Base-by-base conservation (phyloP, 192 early-diverging fungal genomes). In the Phlyctochytrium bullatum region DNA sequence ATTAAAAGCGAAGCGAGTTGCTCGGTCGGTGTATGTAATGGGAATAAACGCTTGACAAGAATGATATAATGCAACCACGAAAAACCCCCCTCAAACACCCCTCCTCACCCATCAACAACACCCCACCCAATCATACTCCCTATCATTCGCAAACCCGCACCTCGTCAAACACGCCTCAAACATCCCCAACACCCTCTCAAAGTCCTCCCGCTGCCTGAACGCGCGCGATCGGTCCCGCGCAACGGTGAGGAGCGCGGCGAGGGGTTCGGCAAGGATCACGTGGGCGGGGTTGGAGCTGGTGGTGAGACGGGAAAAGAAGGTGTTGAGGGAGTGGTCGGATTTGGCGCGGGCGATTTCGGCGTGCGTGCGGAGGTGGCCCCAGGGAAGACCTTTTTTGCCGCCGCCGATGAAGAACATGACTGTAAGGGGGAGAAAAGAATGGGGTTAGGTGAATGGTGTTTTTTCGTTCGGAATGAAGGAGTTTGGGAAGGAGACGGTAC, bases 321-420 rank as follows among this genome's bases (percentile, higher is more conserved):
- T 61, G 10, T 30, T 59, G 50, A 36, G 56, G 52, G 56, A 72
- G 0, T 33, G 31, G 50, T 75, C 73, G 30, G 56, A 72, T 36
- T 75, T 75, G 24, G 59, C 36, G 20, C 20, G 34, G 1, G 65
- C 73, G 31, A 75, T 75, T 3, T 75, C 73, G 20, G 52, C 53
- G 65, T 75, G 73, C 1, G 73, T 67, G 34, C 62, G 59, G 12
- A 75, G 66, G 47, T 31, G 52, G 36, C 73, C 73, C 73, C 73
- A 75, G 28, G 73, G 73, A 24, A 75, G 57, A 3, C 68, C 68
- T 52, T 61, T 28, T 40, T 75, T 75, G 32, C 73, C 73, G 31
- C 73, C 73, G 52, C 33, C 64, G 20, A 75, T 33, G 47, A 75
- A 75, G 51, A 65, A 75, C 69, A 54, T 28, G 59, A 28, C 59